Evolutionary conservation across 1,284 basidiomycete genomes (phyloP), one percentile per base, ranked within the genome.

Genomic region (Austroboletus niveus): DNA sequence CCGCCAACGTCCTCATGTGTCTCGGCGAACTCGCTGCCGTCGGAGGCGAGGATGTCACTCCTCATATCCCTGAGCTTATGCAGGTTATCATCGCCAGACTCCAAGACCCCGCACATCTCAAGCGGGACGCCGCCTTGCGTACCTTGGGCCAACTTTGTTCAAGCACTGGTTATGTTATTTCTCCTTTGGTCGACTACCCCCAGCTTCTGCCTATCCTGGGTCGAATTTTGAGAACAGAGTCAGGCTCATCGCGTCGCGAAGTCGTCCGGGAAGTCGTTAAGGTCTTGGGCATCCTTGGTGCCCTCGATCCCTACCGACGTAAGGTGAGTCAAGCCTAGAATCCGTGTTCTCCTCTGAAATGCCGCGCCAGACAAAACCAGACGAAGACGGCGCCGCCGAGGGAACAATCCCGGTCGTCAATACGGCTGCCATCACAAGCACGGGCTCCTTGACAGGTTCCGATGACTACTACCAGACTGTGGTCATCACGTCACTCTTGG

Each of bases 381-480:
- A 93, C 47, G 92, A 94, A 60, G 92, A 93, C 55, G 78, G 79
- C 22, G 75, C 78, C 0, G 83, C 80, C 52, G 93, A 95, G 63
- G 84, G 84, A 0, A 80, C 77, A 54, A 71, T 84, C 29, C 78
- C 79, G 56, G 74, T 83, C 52, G 76, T 86, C 58, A 80, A 84
- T 72, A 76, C 82, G 54, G 76, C 82, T 31, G 76, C 81, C 20
- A 65, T 79, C 30, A 72, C 71, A 20, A 78, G 72, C 42, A 70
- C 61, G 24, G 66, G 80, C 20, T 76, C 79, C 8, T 73, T 55
- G 53, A 61, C 82, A 15, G 75, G 79, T 14, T 81, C 86, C 24
- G 97, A 99, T 61, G 97, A 99, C 66, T 99, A 98, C 71, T 99
- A 95, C 73, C 97, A 99, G 68, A 94, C 93, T 8, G 93, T 97